Evolutionary conservation across 345 rosid genomes (phyloP).

Genomic region (Geranium brycei): DNA sequence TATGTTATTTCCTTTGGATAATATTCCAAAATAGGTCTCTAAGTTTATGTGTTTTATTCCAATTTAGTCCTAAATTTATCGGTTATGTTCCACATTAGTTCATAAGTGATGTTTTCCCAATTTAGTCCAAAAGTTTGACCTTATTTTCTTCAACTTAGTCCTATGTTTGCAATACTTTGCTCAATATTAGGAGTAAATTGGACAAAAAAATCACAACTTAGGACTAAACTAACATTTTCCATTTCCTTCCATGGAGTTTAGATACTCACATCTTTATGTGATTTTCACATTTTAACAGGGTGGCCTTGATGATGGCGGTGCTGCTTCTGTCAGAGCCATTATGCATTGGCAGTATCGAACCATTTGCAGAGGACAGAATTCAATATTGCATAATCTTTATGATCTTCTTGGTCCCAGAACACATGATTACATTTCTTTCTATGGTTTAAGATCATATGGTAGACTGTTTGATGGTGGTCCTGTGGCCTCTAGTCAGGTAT

Average conservation of each 20-base stretch:
- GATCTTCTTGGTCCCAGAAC: constrained; percentile 62
- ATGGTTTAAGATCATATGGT: constrained; percentile 82
- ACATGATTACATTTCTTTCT: constrained; percentile 81
- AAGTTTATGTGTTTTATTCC: not conserved
- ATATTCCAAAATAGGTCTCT: not conserved
- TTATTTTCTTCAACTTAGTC: no score
- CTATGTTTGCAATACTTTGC: no score
- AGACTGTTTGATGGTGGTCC: constrained; percentile 77
- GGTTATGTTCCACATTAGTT: not conserved
- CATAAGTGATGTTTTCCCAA: not conserved
- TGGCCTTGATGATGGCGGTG: constrained; percentile 90
- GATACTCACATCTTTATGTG: not conserved
- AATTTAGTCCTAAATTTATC: not conserved
- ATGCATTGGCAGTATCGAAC: constrained; percentile 99
- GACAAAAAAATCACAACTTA: no score
- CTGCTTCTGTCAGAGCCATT: constrained; percentile 97
- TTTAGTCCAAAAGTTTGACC: constrained; percentile 3
- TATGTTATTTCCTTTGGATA: constrained; percentile 8
- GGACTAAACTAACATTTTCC: no score
- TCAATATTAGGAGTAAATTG: no score
- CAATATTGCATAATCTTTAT: constrained; percentile 71
- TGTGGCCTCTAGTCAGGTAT: constrained; percentile 88
- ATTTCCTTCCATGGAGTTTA: not conserved
- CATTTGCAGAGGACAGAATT: constrained; percentile 80
- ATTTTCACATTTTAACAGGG: constrained; percentile 39